A percentile compares a stretch with the other conserved stretches of the same genome.
phyloP scores from a whole-genome alignment of 2,329 filamentous ascomycete genomes.

The Fusarium sp. region DNA sequence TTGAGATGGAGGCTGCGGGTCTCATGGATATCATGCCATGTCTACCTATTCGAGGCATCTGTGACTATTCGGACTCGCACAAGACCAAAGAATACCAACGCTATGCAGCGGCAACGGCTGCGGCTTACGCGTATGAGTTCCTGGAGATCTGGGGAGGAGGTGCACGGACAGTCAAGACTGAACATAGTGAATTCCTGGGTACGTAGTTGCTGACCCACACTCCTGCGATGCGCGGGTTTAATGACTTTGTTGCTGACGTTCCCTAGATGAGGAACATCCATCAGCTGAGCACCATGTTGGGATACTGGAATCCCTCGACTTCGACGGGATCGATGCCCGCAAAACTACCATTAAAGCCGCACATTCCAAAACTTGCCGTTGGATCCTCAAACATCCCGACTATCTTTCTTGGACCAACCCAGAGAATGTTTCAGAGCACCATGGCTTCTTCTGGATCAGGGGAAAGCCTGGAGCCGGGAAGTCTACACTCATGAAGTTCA shows the following conservation, averaged over 20 bases:
- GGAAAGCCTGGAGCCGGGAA: conserved; percentile 63
- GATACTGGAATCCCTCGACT: conserved; percentile 51
- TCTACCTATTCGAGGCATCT: conserved; percentile 56
- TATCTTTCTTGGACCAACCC: conserved; percentile 30
- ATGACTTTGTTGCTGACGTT: not conserved
- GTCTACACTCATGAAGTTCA: conserved; percentile 61
- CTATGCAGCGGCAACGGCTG: not conserved
- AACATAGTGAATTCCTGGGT: not conserved
- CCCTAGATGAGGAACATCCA: not conserved
- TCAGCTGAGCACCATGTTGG: not conserved
- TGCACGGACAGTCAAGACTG: fast-evolving
- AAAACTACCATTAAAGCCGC: conserved; percentile 54
- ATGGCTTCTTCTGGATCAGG: conserved; percentile 61
- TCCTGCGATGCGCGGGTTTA: too few species aligned
- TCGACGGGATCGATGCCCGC: conserved; percentile 55
- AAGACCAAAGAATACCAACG: conserved; percentile 5
- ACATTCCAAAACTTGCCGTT: conserved; percentile 42
- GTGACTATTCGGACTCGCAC: conserved; percentile 51
- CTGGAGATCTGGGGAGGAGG: not conserved
- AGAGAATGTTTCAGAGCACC: not conserved
- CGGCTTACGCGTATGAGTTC: conserved; percentile 9
- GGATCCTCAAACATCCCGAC: conserved; percentile 20
- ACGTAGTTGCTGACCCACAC: not conserved
- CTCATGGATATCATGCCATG: conserved; percentile 50
- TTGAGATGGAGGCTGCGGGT: conserved; percentile 52